A percentile compares a stretch with the other conserved stretches of the same genome.
Evolutionary conservation across 2,329 filamentous ascomycete species (phyloP).

Genomic region (Pseudocercospora pini-densiflorae): DNA sequence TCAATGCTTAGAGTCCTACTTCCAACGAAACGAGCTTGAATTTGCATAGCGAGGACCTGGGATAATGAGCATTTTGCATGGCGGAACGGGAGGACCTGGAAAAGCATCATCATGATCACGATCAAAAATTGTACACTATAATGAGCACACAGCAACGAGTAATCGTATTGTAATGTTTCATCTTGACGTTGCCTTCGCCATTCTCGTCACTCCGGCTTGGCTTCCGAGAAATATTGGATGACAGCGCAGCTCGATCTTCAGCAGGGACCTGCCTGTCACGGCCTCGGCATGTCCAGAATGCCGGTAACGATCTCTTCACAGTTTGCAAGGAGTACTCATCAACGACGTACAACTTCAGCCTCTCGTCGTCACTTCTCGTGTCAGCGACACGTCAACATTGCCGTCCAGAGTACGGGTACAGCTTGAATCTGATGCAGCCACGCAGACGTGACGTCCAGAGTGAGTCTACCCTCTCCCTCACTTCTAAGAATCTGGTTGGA

Average conservation of each 20-base stretch:
- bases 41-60: conserved; percentile 1
- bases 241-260: neutral
- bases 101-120: neutral
- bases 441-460: too few relatives aligned
- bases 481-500: too few relatives aligned
- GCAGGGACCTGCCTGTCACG: neutral
- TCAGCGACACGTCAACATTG: neutral
- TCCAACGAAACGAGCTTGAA: neutral
- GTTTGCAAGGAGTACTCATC: neutral
- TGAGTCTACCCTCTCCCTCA: too few relatives aligned
- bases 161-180: neutral
- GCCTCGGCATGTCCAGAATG: neutral
- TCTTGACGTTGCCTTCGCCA: neutral
- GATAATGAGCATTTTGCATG: neutral
- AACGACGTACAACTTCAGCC: neutral
- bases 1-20: conserved; percentile 26
- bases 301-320: neutral
- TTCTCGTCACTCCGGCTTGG: neutral
- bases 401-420: neutral
- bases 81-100: neutral
- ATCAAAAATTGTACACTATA: neutral
- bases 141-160: neutral
- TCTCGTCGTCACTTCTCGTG: neutral
- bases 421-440: neutral
- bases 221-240: neutral